Evolutionary conservation across 106 monocot species (phyloP), one percentile per base, ranked within the genome.

Genomic region (Cymbidium sinense): DNA sequence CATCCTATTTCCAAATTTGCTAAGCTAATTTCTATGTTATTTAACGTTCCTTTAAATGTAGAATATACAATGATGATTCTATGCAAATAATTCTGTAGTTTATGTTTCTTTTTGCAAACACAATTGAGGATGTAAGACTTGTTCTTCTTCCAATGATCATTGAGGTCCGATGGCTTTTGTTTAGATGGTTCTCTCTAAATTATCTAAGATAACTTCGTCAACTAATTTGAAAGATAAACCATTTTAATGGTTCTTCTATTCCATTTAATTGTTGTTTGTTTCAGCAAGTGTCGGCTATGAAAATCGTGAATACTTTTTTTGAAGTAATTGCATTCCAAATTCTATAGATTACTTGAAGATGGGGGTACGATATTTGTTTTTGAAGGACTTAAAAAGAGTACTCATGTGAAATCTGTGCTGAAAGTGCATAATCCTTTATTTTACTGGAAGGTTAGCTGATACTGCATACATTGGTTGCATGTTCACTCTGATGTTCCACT

Each of bases 401-500:
- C 61, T 70, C 13, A 31, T 67, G 35, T 39, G 43, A 99, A 89
- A 80, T 88, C 87, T 77, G 81, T 92, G 30, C 67, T 98, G 29
- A 88, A 76, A 89, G 84, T 99, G 25, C 90, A 99, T 52, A 81
- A 84, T 64, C 94, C 98, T 18, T 71, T 86, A 72, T 99, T 99
- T 75, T 99, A 99, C 76, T 99, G 94, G 98, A 99, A 99, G 98
- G 98, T 99, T 76, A 2, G 5, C 21, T 62, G 35, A 28, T 55
- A 43, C 17, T 25, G 37, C 11, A 30, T 50, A 67, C 34, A 34
- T 84, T 70, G 9, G 15, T 19, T 11, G 20, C 62, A 73, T 39
- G 15, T 73, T 27, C 47, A 75, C 5, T 65, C 5, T 64, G 34
- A 41, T 62, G 33, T 21, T 23, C 50, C 11, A 44, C 43, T 27